These are phyloP conservation scores for Geoglossum cookeanum DNA, from an alignment of 2,329 filamentous ascomycete genomes.

Conservation along the genomic window DNA sequence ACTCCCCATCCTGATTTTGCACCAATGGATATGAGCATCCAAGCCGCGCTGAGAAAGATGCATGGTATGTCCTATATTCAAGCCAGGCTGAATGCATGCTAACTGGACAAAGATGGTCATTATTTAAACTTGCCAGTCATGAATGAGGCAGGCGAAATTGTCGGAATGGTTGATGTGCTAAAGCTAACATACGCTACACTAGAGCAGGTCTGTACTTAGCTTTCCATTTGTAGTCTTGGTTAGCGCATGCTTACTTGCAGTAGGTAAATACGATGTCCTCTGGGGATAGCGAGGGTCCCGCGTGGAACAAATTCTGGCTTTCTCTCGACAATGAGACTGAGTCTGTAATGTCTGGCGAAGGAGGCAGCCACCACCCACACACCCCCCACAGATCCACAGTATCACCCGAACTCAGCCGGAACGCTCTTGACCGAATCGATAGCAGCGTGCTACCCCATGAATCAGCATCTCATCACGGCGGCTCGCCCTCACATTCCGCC, in stretches of 20 bases:
- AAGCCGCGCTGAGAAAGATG: constrained; percentile 96
- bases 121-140: constrained; percentile 97
- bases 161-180: constrained; percentile 97
- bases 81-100: not conserved
- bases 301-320: constrained; percentile 99
- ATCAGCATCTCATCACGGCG: constrained; percentile 80
- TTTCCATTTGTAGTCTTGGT: not conserved
- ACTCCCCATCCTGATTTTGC: constrained; percentile 98
- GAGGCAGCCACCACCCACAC: constrained; percentile 48
- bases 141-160: constrained; percentile 92
- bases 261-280: constrained; percentile 79
- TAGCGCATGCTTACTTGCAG: not conserved
- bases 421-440: constrained; percentile 45
- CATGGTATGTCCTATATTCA: constrained; percentile 46
- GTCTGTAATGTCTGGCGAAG: constrained; percentile 87
- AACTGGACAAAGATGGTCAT: constrained; percentile 53
- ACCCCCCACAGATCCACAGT: constrained; percentile 56
- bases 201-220: constrained; percentile 51
- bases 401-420: constrained; percentile 50
- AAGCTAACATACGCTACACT: constrained; percentile 96
- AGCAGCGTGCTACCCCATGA: constrained; percentile 73
- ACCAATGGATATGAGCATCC: constrained; percentile 96
- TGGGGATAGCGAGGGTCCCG: constrained; percentile 77
- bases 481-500: constrained; percentile 51
- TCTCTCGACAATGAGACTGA: constrained; percentile 90